A percentile compares a stretch with the other conserved stretches of the same genome.
phyloP scores from a whole-genome alignment of 2,329 filamentous ascomycete species.

The Aureobasidium sp. region DNA sequence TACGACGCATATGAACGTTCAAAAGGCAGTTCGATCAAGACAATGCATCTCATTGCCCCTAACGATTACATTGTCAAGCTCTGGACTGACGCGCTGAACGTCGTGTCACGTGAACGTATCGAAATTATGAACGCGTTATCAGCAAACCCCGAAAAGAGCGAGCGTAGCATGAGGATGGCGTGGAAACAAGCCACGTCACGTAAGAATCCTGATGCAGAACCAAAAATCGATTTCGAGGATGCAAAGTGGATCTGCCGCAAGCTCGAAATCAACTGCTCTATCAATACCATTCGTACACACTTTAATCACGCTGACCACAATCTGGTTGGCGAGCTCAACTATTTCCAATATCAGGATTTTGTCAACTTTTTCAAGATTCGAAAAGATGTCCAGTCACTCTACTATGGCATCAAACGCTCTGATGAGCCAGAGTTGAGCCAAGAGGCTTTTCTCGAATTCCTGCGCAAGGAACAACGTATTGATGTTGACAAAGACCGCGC shows the following conservation, averaged over 20 bases:
- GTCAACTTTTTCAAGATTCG: conserved; percentile 76
- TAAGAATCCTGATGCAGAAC: conserved; percentile 53
- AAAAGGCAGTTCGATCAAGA: conserved; percentile 63
- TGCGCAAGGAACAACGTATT: conserved; percentile 67
- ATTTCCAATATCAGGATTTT: conserved; percentile 75
- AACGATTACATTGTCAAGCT: conserved; percentile 63
- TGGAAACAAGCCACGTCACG: conserved; percentile 81
- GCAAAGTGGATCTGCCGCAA: conserved; percentile 80
- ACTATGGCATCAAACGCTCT: conserved; percentile 46
- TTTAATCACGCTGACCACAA: conserved; percentile 67
- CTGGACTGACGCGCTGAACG: conserved; percentile 79
- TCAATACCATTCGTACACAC: conserved; percentile 62
- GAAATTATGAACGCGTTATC: conserved; percentile 86
- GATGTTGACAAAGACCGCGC: conserved; percentile 59
- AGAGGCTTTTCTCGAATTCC: conserved; percentile 67
- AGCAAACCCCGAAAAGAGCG: conserved; percentile 65
- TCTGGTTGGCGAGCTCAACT: conserved; percentile 61
- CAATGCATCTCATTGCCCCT: conserved; percentile 79
- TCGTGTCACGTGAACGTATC: conserved; percentile 77
- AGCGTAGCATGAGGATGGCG: conserved; percentile 56
- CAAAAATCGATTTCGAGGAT: conserved; percentile 68
- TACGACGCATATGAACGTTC: conserved; percentile 73
- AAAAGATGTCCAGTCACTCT: conserved; percentile 71
- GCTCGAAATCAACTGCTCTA: conserved; percentile 84
- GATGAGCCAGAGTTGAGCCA: conserved; percentile 57